A percentile compares a stretch with the other conserved stretches of the same genome.
phyloP scores from a whole-genome alignment of 805 yeast species.

The Kazachstania martiniae region DNA sequence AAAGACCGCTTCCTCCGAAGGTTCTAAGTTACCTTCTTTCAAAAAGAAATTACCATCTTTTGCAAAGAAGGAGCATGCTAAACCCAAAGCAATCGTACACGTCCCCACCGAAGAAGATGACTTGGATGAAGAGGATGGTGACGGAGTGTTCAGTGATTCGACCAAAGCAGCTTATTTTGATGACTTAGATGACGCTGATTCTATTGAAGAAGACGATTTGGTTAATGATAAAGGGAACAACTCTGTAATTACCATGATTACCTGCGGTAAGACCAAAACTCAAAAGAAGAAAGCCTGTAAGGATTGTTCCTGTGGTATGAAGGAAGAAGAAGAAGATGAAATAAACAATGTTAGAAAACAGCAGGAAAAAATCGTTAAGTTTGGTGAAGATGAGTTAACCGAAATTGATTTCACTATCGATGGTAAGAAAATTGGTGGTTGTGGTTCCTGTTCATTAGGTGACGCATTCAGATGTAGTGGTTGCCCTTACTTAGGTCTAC shows the following conservation, averaged over 20 bases:
- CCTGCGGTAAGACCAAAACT: constrained; percentile 24
- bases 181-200: constrained; percentile 35
- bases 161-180: constrained; percentile 47
- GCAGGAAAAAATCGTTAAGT: constrained; percentile 33
- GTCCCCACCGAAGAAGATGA: constrained; percentile 27
- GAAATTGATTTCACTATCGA: constrained; percentile 94
- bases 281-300: constrained; percentile 78
- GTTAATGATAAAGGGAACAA: constrained; percentile 26
- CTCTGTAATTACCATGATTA: constrained; percentile 15
- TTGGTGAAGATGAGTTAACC: constrained; percentile 53
- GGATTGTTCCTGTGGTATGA: constrained; percentile 95
- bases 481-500: constrained; percentile 93
- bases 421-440: constrained; percentile 87
- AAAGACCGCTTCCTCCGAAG: constrained; percentile 9
- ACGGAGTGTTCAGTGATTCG: constrained; percentile 31
- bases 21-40: constrained; percentile 12
- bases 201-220: constrained; percentile 49
- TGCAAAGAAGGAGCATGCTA: constrained; percentile 8
- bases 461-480: constrained; percentile 98
- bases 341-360: constrained; percentile 20
- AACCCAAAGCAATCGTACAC: not conserved
- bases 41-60: constrained; percentile 26
- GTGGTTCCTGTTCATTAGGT: constrained; percentile 94
- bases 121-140: constrained; percentile 29
- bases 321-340: constrained; percentile 70